Percentiles rank a stretch among this genome's conserved stretches.
phyloP scores from a whole-genome alignment of 192 early-diverging fungal species.

The Chytriomyces hyalinus region DNA sequence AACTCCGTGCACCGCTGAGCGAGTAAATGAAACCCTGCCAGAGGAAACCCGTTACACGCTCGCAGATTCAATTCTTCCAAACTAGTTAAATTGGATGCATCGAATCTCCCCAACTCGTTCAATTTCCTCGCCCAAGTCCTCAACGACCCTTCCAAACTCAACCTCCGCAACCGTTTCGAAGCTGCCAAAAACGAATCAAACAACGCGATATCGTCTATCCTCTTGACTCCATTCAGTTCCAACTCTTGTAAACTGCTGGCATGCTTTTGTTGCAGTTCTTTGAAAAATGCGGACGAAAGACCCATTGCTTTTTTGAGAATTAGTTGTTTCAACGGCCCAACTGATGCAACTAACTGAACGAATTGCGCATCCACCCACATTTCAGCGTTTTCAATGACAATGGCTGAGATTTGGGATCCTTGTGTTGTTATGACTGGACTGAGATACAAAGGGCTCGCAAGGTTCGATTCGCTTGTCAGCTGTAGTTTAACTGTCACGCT shows the following conservation, averaged over 20 bases:
- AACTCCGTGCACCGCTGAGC: background rate
- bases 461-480: background rate
- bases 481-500: background rate
- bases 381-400: background rate
- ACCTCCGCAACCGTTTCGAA: background rate
- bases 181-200: background rate
- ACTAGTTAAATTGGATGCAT: background rate
- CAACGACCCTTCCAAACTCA: background rate
- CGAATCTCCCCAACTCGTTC: background rate
- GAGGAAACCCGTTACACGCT: background rate
- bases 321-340: background rate
- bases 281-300: constrained; percentile 7
- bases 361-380: constrained; percentile 21
- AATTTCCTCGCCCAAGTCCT: background rate
- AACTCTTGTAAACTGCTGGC: background rate
- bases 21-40: background rate
- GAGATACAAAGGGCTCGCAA: background rate
- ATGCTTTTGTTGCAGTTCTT: background rate
- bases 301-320: background rate
- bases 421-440: background rate
- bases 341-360: background rate
- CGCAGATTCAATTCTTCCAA: background rate
- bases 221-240: background rate
- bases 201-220: constrained; percentile 12
- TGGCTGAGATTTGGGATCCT: background rate